Base-by-base conservation (phyloP, 1,284 basidiomycete species). In the Kwoniella shivajii region DNA sequence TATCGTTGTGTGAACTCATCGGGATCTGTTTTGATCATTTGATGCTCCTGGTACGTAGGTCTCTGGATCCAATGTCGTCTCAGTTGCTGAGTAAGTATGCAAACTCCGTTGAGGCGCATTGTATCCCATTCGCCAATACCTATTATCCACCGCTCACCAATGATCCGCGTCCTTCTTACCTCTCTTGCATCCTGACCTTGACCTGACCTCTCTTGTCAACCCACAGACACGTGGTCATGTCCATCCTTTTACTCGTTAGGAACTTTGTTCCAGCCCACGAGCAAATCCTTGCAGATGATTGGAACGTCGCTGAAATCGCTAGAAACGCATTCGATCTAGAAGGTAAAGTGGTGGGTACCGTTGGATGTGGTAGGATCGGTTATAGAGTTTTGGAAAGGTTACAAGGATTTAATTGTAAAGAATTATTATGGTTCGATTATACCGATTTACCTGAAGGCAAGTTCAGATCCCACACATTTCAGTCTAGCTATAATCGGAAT, bases 371-470 rank as follows among this genome's bases (percentile, higher is more conserved):
- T 30, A 72, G 90, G 54, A 95, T 96, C 73, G 93, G 91, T 13
- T 91, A 90, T 83, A 85, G 91, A 73, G 89, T 96, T 22, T 83
- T 96, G 44, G 88, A 96, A 79, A 87, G 93, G 59, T 81, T 98
- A 52, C 73, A 85, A 57, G 89, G 90, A 2, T 97, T 98, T 81
- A 83, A 92, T 80, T 86, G 84, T 82, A 94, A 93, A 78, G 90
- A 95, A 75, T 85, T 96, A 48, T 79, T 95, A 53, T 96, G 94
- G 84, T 96, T 89, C 78, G 93, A 97, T 81, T 96, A 96, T 79
- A 82, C 85, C 24, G 80, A 87, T 58, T 85, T 95, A 44, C 88
- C 90, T n/a, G 81, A 80, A 61, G 83, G 85, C 85, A 66, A 36
- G 73, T 54, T 18, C 1, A 1, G 24, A 13, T 22, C 37, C 18